These are phyloP conservation scores for Sarocladium strictum DNA, from an alignment of 2,329 filamentous ascomycete species.

Conservation along the genomic window DNA sequence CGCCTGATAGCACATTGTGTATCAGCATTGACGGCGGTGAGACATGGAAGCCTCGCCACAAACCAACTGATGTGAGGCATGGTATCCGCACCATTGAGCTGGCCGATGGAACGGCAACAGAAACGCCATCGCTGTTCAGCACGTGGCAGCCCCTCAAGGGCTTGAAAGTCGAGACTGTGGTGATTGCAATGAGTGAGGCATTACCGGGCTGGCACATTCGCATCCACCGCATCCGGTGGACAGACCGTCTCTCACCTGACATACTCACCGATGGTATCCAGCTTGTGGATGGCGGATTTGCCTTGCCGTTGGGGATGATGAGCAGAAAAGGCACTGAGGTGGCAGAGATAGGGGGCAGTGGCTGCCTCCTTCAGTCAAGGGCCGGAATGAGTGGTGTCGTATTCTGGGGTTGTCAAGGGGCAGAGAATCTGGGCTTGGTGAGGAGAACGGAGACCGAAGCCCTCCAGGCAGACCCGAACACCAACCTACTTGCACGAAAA, in stretches of 20 bases:
- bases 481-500: constrained; percentile 36
- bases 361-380: constrained; percentile 7
- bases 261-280: constrained; percentile 10
- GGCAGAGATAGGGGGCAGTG: background rate
- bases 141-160: constrained; percentile 14
- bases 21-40: constrained; percentile 14
- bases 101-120: background rate
- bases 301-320: constrained; percentile 1
- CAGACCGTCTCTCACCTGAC: background rate
- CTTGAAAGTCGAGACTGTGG: constrained; percentile 12
- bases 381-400: constrained; percentile 13
- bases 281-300: constrained; percentile 14
- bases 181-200: constrained; percentile 32
- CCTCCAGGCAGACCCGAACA: constrained; percentile 15
- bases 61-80: constrained; percentile 11
- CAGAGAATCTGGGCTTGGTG: background rate
- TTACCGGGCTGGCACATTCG: constrained; percentile 62
- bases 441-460: background rate
- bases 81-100: background rate
- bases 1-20: constrained; percentile 23
- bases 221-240: constrained; percentile 12
- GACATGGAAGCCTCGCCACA: constrained; percentile 12
- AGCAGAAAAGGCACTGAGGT: background rate
- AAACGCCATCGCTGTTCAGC: constrained; percentile 10
- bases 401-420: background rate